These are phyloP conservation scores for Spathaspora hagerdaliae DNA, from an alignment of 805 yeast genomes.

Conservation along the genomic window DNA sequence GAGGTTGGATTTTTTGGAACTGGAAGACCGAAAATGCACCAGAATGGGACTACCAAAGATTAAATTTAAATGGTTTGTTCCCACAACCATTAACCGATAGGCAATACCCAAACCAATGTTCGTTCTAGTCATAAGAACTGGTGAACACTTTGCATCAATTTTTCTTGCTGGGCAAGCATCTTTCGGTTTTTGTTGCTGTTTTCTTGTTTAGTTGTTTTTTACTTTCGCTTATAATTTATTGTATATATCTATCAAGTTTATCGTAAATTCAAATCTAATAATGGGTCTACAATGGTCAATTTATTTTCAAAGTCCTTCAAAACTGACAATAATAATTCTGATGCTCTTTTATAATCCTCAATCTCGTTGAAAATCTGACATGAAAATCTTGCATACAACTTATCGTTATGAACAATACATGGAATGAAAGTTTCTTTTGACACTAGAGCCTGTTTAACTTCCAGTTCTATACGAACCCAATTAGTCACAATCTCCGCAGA, in stretches of 20 bases:
- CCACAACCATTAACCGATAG: slow-evolving; percentile 78
- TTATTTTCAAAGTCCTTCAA: slow-evolving; percentile 1
- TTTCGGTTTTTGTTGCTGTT: too few species aligned
- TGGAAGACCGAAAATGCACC: slow-evolving; percentile 81
- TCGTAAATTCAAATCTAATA: too few species aligned
- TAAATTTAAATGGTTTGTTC: slow-evolving; percentile 58
- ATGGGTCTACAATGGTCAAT: too few species aligned
- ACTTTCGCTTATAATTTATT: too few species aligned
- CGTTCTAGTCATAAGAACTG: slow-evolving; percentile 7
- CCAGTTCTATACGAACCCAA: neutral
- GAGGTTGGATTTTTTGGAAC: slow-evolving; percentile 93
- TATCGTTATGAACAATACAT: slow-evolving; percentile 32
- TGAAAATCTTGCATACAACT: slow-evolving; percentile 42
- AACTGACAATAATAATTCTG: slow-evolving; percentile 31
- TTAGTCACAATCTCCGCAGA: neutral
- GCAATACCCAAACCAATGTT: slow-evolving; percentile 67
- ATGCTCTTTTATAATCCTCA: slow-evolving; percentile 48
- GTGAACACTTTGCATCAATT: neutral
- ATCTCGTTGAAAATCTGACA: slow-evolving; percentile 59
- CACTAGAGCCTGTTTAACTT: neutral
- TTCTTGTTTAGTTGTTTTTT: too few species aligned
- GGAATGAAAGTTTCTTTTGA: slow-evolving; percentile 20
- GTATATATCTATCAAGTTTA: too few species aligned
- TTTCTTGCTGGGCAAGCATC: neutral
- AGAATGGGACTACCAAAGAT: slow-evolving; percentile 80